Percentiles rank a stretch among this genome's conserved stretches.
Evolutionary conservation across 2,329 filamentous ascomycete species (phyloP).

Genomic region (Talaromyces sp.): DNA sequence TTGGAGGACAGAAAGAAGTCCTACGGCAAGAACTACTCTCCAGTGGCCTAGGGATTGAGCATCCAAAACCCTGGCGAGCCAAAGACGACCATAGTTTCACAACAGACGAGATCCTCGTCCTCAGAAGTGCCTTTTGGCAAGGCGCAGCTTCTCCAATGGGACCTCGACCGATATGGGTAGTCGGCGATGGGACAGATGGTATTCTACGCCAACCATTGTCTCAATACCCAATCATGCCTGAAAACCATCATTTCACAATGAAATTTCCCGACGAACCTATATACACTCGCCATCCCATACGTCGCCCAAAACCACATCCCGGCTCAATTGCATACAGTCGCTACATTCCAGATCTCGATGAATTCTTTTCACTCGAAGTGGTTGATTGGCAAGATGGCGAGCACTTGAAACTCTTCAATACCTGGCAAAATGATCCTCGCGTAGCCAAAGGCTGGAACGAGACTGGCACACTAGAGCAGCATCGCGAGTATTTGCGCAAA

Average conservation of each 20-base stretch:
- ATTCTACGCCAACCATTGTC: constrained; percentile 5
- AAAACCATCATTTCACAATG: constrained; percentile 22
- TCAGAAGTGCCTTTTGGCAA: constrained; percentile 22
- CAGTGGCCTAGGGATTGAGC: constrained; percentile 29
- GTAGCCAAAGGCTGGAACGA: constrained; percentile 23
- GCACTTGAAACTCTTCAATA: constrained; percentile 21
- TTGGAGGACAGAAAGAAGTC: constrained; percentile 37
- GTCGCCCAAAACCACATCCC: constrained; percentile 18
- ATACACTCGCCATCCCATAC: constrained; percentile 20
- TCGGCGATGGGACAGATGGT: constrained; percentile 24
- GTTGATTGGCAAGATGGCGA: constrained; percentile 19
- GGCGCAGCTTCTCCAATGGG: constrained; percentile 22
- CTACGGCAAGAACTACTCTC: constrained; percentile 43
- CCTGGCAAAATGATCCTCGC: constrained; percentile 23
- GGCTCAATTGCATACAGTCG: constrained; percentile 21
- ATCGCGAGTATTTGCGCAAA: constrained; percentile 21
- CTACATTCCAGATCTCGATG: constrained; percentile 21
- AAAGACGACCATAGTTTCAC: not conserved
- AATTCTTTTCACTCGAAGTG: constrained; percentile 20
- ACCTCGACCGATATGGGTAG: constrained; percentile 20
- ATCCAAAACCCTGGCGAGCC: constrained; percentile 12
- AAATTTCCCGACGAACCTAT: constrained; percentile 20
- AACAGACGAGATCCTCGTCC: constrained; percentile 14
- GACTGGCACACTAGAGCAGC: constrained; percentile 21
- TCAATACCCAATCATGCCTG: constrained; percentile 18